Percentiles rank a stretch among this genome's conserved stretches.
These are phyloP conservation scores for Pelargonium cotyledonis DNA, from an alignment of 441 rosid species.

Conservation along the genomic window DNA sequence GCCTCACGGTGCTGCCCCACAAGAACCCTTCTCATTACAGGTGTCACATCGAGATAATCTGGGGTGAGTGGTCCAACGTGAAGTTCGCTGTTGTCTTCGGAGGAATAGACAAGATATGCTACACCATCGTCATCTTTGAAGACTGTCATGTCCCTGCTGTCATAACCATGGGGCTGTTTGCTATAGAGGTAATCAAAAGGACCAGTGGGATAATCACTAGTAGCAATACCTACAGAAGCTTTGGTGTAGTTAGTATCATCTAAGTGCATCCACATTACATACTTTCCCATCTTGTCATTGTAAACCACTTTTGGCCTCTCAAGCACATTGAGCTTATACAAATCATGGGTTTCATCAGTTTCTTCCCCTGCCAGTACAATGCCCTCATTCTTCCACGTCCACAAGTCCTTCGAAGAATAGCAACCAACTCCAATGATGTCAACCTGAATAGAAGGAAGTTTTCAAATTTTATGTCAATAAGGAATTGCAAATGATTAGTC, in stretches of 20 bases:
- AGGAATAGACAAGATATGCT: slow-evolving; percentile 77
- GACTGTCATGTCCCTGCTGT: slow-evolving; percentile 86
- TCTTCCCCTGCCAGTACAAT: slow-evolving; percentile 70
- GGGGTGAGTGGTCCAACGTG: slow-evolving; percentile 73
- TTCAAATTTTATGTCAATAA: slow-evolving; percentile 1
- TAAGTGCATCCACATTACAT: slow-evolving; percentile 98
- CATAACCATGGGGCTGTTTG: slow-evolving; percentile 77
- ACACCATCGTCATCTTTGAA: slow-evolving; percentile 76
- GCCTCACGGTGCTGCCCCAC: slow-evolving; percentile 81
- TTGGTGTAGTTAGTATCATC: slow-evolving; percentile 90
- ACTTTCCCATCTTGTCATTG: slow-evolving; percentile 61
- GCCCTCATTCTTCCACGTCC: slow-evolving; percentile 90
- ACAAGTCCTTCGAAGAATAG: slow-evolving; percentile 85
- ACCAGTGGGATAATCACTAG: slow-evolving; percentile 68
- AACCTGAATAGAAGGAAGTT: slow-evolving; percentile 45
- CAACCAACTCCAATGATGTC: slow-evolving; percentile 91
- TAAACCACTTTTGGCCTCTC: slow-evolving; percentile 90
- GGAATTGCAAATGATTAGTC: neutral
- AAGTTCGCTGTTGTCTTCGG: slow-evolving; percentile 82
- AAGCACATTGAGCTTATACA: slow-evolving; percentile 75
- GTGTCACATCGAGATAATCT: slow-evolving; percentile 64
- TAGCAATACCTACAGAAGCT: slow-evolving; percentile 77
- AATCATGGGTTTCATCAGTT: slow-evolving; percentile 62
- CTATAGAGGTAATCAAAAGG: slow-evolving; percentile 70
- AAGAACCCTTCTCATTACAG: slow-evolving; percentile 47